Conservation (phyloP, 129 eudicot genomes). For the Lactuca saligna region DNA sequence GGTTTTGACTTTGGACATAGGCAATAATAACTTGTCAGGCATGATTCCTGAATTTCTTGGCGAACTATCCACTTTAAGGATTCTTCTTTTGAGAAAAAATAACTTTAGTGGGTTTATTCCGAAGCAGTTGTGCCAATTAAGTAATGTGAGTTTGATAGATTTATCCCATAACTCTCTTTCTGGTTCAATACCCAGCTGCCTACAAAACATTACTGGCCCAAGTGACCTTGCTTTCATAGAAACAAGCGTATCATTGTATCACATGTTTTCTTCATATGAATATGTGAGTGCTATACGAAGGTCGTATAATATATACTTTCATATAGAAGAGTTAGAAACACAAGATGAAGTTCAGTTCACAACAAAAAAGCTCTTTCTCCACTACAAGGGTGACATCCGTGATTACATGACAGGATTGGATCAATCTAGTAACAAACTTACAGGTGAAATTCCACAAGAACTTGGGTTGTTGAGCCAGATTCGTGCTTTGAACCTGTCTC, state of each 20-base stretch:
- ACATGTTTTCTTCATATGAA: background rate
- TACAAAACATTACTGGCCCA: background rate
- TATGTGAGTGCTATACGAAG: background rate
- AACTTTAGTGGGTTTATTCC: too few species aligned
- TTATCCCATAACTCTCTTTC: too few species aligned
- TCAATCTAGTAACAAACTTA: constrained; percentile 26
- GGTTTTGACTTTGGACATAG: constrained; percentile 16
- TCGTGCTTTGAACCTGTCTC: constrained; percentile 25
- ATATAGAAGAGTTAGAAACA: background rate
- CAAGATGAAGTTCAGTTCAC: background rate
- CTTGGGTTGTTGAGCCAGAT: constrained; percentile 18
- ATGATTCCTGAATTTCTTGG: constrained; percentile 18
- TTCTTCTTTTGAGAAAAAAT: too few species aligned
- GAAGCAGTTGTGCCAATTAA: too few species aligned
- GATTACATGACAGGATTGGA: constrained; percentile 30
- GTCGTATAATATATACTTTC: background rate
- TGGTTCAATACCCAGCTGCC: too few species aligned
- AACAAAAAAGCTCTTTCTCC: constrained; percentile 8
- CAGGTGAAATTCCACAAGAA: constrained; percentile 27
- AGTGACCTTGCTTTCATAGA: constrained; percentile 7
- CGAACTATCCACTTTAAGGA: background rate
- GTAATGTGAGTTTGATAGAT: too few species aligned
- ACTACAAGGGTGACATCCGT: constrained; percentile 25
- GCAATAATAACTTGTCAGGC: too few species aligned
- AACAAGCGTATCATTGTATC: background rate